Evolutionary conservation across 345 rosid species (phyloP).

Genomic region (Eucalyptus globulus): DNA sequence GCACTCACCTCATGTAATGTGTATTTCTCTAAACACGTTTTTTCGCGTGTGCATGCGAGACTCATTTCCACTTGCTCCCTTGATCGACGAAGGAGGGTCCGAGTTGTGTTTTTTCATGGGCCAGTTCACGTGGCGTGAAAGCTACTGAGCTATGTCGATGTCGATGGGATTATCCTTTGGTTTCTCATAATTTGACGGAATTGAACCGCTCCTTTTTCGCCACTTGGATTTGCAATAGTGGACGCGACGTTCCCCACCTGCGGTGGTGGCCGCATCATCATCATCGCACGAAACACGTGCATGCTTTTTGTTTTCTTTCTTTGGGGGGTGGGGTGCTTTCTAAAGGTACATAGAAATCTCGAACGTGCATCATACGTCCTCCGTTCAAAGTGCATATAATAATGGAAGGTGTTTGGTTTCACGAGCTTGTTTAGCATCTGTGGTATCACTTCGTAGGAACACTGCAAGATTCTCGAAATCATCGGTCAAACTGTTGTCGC

Average conservation of each 20-base stretch:
- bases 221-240: not conserved
- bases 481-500: no score
- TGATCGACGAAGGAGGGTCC: not conserved
- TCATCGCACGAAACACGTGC: not conserved
- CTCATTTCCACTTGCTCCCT: not conserved
- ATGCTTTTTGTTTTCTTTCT: not conserved
- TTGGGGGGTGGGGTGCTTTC: not conserved
- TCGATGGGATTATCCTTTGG: not conserved
- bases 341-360: not conserved
- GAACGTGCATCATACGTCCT: not conserved
- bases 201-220: not conserved
- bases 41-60: not conserved
- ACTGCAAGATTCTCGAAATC: not conserved
- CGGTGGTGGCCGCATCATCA: not conserved
- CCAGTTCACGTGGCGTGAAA: not conserved
- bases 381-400: not conserved
- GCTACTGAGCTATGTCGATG: not conserved
- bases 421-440: not conserved
- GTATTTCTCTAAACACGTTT: not conserved
- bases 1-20: not conserved
- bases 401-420: not conserved
- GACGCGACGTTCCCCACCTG: not conserved
- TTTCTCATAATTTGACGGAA: fast-evolving
- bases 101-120: not conserved
- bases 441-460: not conserved